Evolutionary conservation across 2,329 filamentous ascomycete species (phyloP), one percentile per base, ranked within the genome.

Genomic region (Atkinsonella hypoxylon): DNA sequence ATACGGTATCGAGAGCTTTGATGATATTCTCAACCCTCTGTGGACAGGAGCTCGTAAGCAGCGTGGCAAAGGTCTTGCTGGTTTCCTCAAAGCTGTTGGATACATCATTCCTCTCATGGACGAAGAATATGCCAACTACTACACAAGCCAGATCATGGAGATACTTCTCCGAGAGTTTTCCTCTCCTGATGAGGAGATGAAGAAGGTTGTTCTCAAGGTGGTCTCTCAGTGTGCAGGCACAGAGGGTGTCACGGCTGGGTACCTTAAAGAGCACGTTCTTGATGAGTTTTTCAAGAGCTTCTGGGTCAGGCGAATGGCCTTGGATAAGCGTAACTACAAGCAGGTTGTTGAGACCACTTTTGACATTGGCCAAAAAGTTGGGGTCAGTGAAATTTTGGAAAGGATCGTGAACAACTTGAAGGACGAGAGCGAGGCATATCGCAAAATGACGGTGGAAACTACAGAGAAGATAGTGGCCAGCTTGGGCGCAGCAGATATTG

Each of bases 61-160:
- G 70, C 83, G 93, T 63, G 93, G 93, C 55, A 98, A 98, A 67
- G 90, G 91, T 60, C 77, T 98, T 43, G 91, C 93, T 22, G 91
- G 89, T 13, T 98, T 96, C 69, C 75, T 98, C 54, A 98, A 98
- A 71, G 93, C 93, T 45, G 91, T 98, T 42, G 93, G 93, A 26
- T 97, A 93, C 66, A 95, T 98, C 63, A 97, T 98, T 55, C 93
- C 93, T 4, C 79, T 98, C 48, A 98, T 98, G 93, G 93, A 98
- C 70, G 93, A 98, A 69, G 93, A 98, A 64, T 97, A 96, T 66
- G 91, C 93, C 69, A 97, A 96, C 66, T 98, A 98, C 71, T 98
- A 98, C 64, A 97, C 93, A 9, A 88, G 83, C 58, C 90, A 98
- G 67, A 96, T 98, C 61, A 97, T 98, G 91, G 93, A 97, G 67